Percentiles rank a stretch among this genome's conserved stretches.
These are phyloP conservation scores for Sodiomyces alkalinus DNA, from an alignment of 2,329 filamentous ascomycete species.

Conservation along the genomic window DNA sequence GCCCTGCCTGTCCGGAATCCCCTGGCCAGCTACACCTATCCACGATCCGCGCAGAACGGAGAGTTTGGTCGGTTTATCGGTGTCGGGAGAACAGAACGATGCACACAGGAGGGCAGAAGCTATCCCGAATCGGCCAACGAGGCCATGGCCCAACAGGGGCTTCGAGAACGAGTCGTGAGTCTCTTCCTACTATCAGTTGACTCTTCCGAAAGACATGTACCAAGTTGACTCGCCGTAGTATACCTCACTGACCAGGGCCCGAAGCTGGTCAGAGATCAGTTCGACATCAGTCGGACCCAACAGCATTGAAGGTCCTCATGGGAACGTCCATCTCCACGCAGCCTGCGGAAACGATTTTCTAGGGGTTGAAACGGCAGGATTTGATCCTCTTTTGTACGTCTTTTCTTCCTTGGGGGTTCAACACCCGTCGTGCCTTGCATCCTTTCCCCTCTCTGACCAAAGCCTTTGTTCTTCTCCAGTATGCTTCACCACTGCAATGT, in stretches of 20 bases:
- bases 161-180: conserved; percentile 27
- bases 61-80: conserved; percentile 18
- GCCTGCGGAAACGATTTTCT: conserved; percentile 20
- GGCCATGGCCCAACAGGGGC: conserved; percentile 14
- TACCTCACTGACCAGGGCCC: conserved; percentile 22
- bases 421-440: no score
- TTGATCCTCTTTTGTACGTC: conserved; percentile 31
- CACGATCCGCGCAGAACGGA: conserved; percentile 19
- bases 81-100: conserved; percentile 4
- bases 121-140: conserved; percentile 24
- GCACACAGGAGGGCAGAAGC: conserved; percentile 9
- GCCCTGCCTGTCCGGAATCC: conserved; percentile 31
- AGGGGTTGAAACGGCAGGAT: conserved; percentile 23
- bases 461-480: conserved; percentile 14
- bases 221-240: conserved; percentile 17
- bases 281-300: conserved; percentile 19
- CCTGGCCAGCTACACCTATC: conserved; percentile 35
- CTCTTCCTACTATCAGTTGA: no score
- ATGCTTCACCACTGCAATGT: conserved; percentile 42
- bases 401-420: no score
- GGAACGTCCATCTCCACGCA: conserved; percentile 23
- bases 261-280: conserved; percentile 23
- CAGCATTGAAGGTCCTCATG: conserved; percentile 29
- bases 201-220: not conserved
- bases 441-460: conserved; percentile 1